Conservation (phyloP, 176 grass and related monocot species). For the Eremochloa ophiuroides region DNA sequence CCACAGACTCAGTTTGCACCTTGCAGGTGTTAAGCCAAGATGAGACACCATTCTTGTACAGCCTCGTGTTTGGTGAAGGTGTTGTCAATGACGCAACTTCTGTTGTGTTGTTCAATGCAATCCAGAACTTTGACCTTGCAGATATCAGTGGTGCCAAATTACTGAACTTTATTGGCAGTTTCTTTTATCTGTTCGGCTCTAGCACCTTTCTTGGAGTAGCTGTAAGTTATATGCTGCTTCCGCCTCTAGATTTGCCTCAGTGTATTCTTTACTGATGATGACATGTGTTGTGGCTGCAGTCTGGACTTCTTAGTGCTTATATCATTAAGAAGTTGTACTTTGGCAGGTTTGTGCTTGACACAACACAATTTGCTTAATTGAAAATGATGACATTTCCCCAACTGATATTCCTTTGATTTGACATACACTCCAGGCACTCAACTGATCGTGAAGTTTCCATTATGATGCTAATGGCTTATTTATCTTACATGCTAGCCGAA, state of each 20-base stretch:
- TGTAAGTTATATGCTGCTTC: conserved; percentile 53
- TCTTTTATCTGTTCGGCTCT: conserved; percentile 61
- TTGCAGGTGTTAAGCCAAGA: conserved; percentile 95
- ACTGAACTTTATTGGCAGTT: conserved; percentile 57
- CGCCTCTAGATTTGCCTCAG: neutral
- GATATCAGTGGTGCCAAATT: conserved; percentile 39
- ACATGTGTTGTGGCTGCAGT: conserved; percentile 36
- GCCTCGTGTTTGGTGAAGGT: conserved; percentile 94
- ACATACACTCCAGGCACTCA: conserved; percentile 57
- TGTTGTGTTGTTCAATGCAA: conserved; percentile 88
- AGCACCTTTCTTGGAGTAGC: conserved; percentile 87
- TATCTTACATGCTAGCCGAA: conserved; percentile 95
- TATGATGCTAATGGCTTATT: conserved; percentile 97
- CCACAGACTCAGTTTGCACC: conserved; percentile 96
- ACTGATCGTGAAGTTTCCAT: conserved; percentile 95
- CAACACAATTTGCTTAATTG: neutral
- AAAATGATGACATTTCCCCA: neutral
- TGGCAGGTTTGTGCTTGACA: conserved; percentile 58
- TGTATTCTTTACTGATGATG: conserved; percentile 5
- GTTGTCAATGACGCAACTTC: conserved; percentile 99
- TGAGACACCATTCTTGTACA: conserved; percentile 91
- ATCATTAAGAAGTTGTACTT: conserved; percentile 92
- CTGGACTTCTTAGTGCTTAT: conserved; percentile 91
- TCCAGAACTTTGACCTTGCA: conserved; percentile 67
- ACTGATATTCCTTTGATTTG: conserved; percentile 7